Conservation (phyloP, 257 asterid species). For the Fraxinus anomala region DNA sequence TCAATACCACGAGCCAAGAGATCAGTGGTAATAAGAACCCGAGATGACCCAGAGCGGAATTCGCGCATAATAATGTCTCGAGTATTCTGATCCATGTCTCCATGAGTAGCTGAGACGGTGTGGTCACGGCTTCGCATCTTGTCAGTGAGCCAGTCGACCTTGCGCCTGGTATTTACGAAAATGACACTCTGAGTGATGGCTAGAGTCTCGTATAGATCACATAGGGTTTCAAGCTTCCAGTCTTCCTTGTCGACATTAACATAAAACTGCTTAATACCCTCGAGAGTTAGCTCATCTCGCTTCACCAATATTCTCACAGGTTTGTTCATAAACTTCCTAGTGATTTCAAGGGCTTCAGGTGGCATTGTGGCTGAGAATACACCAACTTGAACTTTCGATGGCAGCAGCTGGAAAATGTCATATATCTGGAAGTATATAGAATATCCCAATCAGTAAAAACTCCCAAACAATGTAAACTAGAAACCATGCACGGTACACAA, state of each 20-base stretch:
- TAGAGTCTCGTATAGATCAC: slow-evolving; percentile 73
- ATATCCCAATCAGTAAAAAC: slow-evolving; percentile 3
- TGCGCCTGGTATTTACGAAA: slow-evolving; percentile 75
- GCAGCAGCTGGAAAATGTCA: slow-evolving; percentile 76
- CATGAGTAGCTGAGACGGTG: slow-evolving; percentile 81
- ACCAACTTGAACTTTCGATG: slow-evolving; percentile 72
- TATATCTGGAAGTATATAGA: slow-evolving; percentile 48
- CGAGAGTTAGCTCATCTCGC: slow-evolving; percentile 77
- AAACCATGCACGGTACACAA: background rate
- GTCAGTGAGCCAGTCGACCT: slow-evolving; percentile 86
- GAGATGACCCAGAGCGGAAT: slow-evolving; percentile 73
- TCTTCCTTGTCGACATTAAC: slow-evolving; percentile 80
- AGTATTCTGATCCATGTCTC: slow-evolving; percentile 87
- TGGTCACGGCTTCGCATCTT: slow-evolving; percentile 72
- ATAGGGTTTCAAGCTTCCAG: slow-evolving; percentile 74
- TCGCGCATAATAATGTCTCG: slow-evolving; percentile 84
- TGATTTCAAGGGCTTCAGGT: slow-evolving; percentile 82
- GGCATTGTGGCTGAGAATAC: slow-evolving; percentile 85
- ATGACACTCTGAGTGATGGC: slow-evolving; percentile 80
- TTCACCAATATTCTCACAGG: slow-evolving; percentile 77
- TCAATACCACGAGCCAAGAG: slow-evolving; percentile 72
- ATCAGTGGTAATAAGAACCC: slow-evolving; percentile 64
- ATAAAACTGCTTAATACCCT: slow-evolving; percentile 75
- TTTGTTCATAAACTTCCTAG: slow-evolving; percentile 74
- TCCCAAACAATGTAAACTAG: background rate